Conservation (phyloP, 2,329 filamentous ascomycete species). For the Thermothelomyces thermophilus region DNA sequence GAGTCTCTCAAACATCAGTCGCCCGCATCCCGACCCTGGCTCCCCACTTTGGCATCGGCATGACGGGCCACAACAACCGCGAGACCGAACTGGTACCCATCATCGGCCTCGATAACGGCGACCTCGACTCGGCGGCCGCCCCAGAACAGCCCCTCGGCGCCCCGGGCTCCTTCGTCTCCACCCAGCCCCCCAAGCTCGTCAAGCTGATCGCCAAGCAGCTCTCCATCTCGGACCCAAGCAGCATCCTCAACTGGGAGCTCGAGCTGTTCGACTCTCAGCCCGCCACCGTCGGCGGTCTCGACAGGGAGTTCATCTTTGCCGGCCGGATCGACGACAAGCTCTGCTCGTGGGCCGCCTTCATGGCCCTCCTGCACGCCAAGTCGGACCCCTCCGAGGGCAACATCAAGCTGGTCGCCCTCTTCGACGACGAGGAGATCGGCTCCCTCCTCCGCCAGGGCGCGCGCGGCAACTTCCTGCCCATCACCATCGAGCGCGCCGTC, state of each 20-base stretch:
- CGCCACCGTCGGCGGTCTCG: constrained; percentile 73
- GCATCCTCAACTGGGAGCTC: constrained; percentile 92
- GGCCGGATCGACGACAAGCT: constrained; percentile 97
- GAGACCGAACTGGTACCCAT: constrained; percentile 95
- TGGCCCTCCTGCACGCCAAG: constrained; percentile 68
- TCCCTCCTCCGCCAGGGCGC: constrained; percentile 87
- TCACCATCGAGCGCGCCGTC: constrained; percentile 71
- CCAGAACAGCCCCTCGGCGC: constrained; percentile 47
- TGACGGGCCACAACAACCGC: constrained; percentile 62
- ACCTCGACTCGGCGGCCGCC: constrained; percentile 35
- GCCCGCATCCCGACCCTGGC: constrained; percentile 87
- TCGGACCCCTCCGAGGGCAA: constrained; percentile 53
- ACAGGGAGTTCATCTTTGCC: constrained; percentile 90
- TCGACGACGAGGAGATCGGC: constrained; percentile 96
- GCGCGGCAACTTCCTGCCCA: constrained; percentile 77
- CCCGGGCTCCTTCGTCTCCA: constrained; percentile 66
- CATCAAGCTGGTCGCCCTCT: constrained; percentile 87
- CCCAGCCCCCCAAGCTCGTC: constrained; percentile 80
- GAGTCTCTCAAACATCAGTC: constrained; percentile 41
- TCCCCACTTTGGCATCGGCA: constrained; percentile 81
- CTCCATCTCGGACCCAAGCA: constrained; percentile 62
- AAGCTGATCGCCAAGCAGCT: constrained; percentile 73
- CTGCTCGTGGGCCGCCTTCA: constrained; percentile 86
- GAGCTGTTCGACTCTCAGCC: constrained; percentile 91
- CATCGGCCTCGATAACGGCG: constrained; percentile 75